Evolutionary conservation across 2,329 filamentous ascomycete genomes (phyloP).

Genomic region (Colletotrichum sojae): DNA sequence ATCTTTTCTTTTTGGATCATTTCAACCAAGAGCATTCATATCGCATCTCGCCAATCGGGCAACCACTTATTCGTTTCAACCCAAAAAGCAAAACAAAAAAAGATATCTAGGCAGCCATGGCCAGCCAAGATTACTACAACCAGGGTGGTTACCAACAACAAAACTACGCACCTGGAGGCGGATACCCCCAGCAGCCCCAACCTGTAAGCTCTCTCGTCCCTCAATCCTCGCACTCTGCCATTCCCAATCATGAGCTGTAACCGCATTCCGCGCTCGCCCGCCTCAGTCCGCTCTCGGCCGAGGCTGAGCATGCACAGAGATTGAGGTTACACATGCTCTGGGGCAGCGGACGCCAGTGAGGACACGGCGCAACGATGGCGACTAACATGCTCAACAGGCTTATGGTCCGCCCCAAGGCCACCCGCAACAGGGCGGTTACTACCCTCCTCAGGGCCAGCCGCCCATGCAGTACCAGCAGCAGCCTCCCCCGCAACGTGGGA

Average conservation of each 20-base stretch:
- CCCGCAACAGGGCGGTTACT: constrained; percentile 50
- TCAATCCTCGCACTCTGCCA: neutral
- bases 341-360: too few species aligned
- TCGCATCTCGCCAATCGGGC: neutral
- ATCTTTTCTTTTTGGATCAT: neutral
- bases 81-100: neutral
- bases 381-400: constrained; percentile 43
- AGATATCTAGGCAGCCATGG: constrained; percentile 49
- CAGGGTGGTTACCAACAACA: constrained; percentile 47
- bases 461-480: constrained; percentile 62
- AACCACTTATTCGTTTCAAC: neutral
- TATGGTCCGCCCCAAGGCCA: constrained; percentile 50
- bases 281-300: neutral
- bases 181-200: constrained; percentile 57
- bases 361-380: too few species aligned
- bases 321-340: neutral
- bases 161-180: constrained; percentile 33
- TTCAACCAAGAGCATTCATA: neutral
- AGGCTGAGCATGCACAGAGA: neutral
- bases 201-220: constrained; percentile 49
- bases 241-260: neutral
- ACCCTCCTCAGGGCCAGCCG: constrained; percentile 50
- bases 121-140: constrained; percentile 59
- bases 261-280: neutral
- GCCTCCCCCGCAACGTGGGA: constrained; percentile 47